These are phyloP conservation scores for Solanum paucissectum DNA, from an alignment of 257 asterid genomes.

Conservation along the genomic window DNA sequence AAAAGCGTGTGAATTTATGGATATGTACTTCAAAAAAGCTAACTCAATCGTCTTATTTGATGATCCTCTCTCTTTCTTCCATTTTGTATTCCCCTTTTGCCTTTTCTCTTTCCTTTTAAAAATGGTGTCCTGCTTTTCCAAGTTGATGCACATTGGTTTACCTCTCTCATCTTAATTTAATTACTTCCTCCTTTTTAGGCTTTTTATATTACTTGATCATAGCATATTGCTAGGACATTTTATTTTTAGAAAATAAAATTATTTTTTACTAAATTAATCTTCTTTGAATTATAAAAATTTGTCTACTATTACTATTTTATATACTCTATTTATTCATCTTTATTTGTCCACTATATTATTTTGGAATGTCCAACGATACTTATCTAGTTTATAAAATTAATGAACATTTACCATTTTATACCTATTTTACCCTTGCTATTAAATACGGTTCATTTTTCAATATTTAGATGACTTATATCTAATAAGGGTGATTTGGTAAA, in stretches of 20 bases:
- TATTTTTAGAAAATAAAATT: too few species aligned
- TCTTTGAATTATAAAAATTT: neutral
- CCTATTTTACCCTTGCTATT: too few species aligned
- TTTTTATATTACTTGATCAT: neutral
- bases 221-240: neutral
- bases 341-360: too few species aligned
- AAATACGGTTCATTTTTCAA: too few species aligned
- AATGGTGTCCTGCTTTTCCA: neutral
- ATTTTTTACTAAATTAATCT: neutral
- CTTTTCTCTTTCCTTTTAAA: neutral
- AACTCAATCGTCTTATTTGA: neutral
- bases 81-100: neutral
- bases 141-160: neutral
- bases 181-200: neutral
- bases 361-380: too few species aligned
- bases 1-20: neutral
- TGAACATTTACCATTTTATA: too few species aligned
- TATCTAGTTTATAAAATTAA: too few species aligned
- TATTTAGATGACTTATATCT: too few species aligned
- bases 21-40: neutral
- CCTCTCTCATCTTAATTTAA: neutral
- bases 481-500: too few species aligned
- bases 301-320: neutral
- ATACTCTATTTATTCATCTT: too few species aligned
- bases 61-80: neutral